Evolutionary conservation across 2,329 filamentous ascomycete species (phyloP), one percentile per base, ranked within the genome.

Genomic region (Penicillium sp.): DNA sequence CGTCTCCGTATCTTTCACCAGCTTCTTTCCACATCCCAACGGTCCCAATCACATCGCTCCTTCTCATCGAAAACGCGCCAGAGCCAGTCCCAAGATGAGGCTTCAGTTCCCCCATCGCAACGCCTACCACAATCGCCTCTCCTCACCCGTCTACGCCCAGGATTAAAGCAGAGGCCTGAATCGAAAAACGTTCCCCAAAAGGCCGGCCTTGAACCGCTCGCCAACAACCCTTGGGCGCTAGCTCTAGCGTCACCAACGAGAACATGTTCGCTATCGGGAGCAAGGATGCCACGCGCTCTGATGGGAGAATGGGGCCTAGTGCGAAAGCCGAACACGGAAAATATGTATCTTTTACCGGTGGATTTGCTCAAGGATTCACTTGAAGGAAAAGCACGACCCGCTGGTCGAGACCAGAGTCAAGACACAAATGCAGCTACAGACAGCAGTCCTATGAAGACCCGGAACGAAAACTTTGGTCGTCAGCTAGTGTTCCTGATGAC

Each of bases 181-280:
- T 66, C 63, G 51, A 73, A 73, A 56, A 63, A 58, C 19, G 62
- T 57, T 5, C 55, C 71, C 24, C 63, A 60, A 24, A 53, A 56
- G 44, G 56, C 61, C 4, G 70, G 75, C 43, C 57, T 63, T 26
- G 64, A 70, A 14, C 60, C 68, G 4, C 63, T 77, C n/a, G 48
- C 56, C 29, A 63, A 68, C 16, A 78, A 78, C 44, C 73, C 75
- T 21, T 78, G 75, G 75, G 76, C 76, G 3, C 53, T 70, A 33
- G 72, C 72, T 21, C 68, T 78, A 13, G 73, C 74, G 19, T 74
- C 73, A 2, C 73, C 74, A 0, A 39, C 68, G 1, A 71, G 76
- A 24, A 59, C 69, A 60, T 78, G 76, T 57, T 27, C 57, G 3
- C 46, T 68, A 6, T 75, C 75, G 5, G 64, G 65, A 1, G 57